Conservation (phyloP, 768 basidiomycete species). For the Suillus luteus region DNA sequence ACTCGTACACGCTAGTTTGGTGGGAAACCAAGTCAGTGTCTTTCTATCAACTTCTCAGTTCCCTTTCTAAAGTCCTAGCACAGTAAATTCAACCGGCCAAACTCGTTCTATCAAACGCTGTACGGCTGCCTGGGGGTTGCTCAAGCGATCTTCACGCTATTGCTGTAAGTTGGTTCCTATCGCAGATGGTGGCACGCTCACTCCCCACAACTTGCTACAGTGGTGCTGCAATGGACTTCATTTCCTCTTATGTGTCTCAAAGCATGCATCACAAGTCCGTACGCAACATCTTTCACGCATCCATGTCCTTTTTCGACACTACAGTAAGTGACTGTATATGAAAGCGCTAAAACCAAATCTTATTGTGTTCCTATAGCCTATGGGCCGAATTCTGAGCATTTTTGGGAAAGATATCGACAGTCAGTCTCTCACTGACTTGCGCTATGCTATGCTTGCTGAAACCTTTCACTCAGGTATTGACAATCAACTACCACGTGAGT, state of each 20-base stretch:
- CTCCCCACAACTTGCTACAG: conserved; percentile 28
- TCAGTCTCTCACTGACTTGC: conserved; percentile 23
- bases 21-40: conserved; percentile 61
- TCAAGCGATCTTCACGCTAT: conserved; percentile 59
- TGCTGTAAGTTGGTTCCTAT: conserved; percentile 41
- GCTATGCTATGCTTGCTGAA: neutral
- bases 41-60: neutral
- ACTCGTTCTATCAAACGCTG: conserved; percentile 63
- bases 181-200: neutral
- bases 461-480: conserved; percentile 36
- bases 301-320: conserved; percentile 79
- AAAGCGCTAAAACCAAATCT: neutral
- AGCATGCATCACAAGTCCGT: conserved; percentile 63
- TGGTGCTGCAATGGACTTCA: conserved; percentile 53
- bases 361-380: conserved; percentile 40
- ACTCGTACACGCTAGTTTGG: conserved; percentile 70
- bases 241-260: conserved; percentile 60
- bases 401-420: conserved; percentile 71
- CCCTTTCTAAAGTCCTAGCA: neutral
- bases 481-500: conserved; percentile 57
- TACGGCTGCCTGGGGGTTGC: conserved; percentile 64
- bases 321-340: conserved; percentile 40
- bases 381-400: conserved; percentile 60
- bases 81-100: conserved; percentile 49
- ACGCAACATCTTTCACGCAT: conserved; percentile 62